These are phyloP conservation scores for Solanum sparsipilum DNA, from an alignment of 257 asterid genomes.

Conservation along the genomic window DNA sequence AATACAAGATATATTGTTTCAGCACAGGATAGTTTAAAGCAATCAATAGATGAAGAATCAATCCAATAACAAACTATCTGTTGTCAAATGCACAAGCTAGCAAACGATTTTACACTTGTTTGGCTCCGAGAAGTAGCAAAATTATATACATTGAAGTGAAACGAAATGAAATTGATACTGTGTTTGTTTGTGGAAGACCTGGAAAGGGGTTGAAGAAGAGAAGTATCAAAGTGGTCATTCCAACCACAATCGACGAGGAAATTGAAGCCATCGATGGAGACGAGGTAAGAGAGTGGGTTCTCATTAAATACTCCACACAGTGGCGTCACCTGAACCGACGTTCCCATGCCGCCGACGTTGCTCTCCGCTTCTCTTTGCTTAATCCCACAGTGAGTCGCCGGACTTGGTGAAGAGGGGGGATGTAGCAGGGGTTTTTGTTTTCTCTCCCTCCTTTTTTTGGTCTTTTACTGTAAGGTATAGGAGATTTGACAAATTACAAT, in stretches of 20 bases:
- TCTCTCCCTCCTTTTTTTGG: not conserved
- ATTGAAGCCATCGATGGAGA: slow-evolving; percentile 82
- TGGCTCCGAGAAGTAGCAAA: not conserved
- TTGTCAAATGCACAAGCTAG: not conserved
- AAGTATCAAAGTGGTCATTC: slow-evolving; percentile 94
- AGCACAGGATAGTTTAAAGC: not conserved
- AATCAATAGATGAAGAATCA: not conserved
- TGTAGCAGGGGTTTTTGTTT: not conserved
- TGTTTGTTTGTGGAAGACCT: slow-evolving; percentile 30
- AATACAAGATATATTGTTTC: slow-evolving; percentile 5
- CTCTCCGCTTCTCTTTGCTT: not conserved
- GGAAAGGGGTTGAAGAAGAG: slow-evolving; percentile 86
- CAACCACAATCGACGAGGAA: slow-evolving; percentile 94
- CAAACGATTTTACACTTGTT: not conserved
- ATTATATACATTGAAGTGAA: not conserved
- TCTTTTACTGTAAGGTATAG: not conserved
- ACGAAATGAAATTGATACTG: not conserved
- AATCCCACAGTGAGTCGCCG: not conserved
- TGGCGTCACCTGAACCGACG: slow-evolving; percentile 96
- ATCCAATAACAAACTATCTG: not conserved
- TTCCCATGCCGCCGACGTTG: slow-evolving; percentile 46
- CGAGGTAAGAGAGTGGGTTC: slow-evolving; percentile 83
- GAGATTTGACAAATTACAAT: not conserved
- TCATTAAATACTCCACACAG: slow-evolving; percentile 89
- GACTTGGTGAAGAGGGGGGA: not conserved